Evolutionary conservation across 148 eudicot species (phyloP), one percentile per base, ranked within the genome.

Genomic region (Nepenthes gracilis): DNA sequence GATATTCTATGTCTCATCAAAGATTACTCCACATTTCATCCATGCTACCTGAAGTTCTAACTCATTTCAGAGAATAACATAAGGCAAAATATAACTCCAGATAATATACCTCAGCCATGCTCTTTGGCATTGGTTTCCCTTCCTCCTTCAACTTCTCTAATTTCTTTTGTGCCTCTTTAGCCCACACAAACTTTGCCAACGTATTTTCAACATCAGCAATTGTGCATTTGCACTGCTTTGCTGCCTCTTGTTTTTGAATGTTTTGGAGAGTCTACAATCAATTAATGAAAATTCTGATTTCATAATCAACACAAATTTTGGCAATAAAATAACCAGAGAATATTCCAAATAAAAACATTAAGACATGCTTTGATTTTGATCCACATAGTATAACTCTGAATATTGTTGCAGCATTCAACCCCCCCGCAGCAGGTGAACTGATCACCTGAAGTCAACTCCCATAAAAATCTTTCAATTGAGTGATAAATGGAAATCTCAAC

Each of bases 111-210:
- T 86, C 97, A 0, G 74, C 88, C 75, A 84, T 55, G 68, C 60
- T 74, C 67, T 60, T 90, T 36, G 97, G 97, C 77, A 86, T 61
- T 33, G 97, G 97, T 65, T 90, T 90, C 57, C 97, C 97, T 76
- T 90, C 94, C 55, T 78, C 86, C 79, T 82, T 84, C 43, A 90
- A 68, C 78, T 84, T 80, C 70, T 78, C 85, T 55, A 90, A 43
- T 72, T 86, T 90, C 63, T 35, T 70, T 57, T 90, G 86, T 53
- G 94, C 97, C 68, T 90, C 77, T 71, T 82, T 90, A 35, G 94
- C 94, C 97, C 94, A 90, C 15, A 70, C 64, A 74, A 71, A 90
- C 68, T 86, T 86, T 14, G 97, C 83, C 69, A 90, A 76, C 13
- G 74, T 64, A 75, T 76, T 81, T 65, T 81, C 94, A 36, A 83